A percentile compares a stretch with the other conserved stretches of the same genome.
Evolutionary conservation across 495 filamentous ascomycete genomes (phyloP).

Genomic region (Hypomontagnella monticulosa): DNA sequence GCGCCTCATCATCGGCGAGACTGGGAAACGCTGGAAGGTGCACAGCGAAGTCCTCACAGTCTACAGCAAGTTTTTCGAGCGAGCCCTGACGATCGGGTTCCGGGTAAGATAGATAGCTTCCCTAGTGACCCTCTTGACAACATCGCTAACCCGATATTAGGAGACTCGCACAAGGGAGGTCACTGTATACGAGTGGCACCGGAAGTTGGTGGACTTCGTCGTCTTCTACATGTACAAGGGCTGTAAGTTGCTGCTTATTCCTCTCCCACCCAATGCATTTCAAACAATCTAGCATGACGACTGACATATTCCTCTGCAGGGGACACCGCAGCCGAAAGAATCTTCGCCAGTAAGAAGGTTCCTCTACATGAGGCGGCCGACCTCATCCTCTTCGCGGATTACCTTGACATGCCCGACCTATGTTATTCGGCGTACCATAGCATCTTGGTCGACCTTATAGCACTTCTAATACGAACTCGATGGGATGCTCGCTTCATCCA

Average conservation of each 20-base stretch:
- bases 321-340: neutral
- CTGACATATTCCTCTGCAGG: neutral
- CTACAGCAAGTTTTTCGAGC: too few relatives aligned
- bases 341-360: too few relatives aligned
- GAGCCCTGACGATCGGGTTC: neutral
- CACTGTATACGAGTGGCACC: neutral
- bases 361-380: neutral
- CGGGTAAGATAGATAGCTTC: neutral
- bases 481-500: too few relatives aligned
- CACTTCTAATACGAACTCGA: too few relatives aligned
- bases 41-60: too few relatives aligned
- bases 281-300: neutral
- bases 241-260: conserved; percentile 3
- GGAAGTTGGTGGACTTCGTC: neutral
- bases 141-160: neutral
- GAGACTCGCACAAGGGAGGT: neutral
- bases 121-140: neutral
- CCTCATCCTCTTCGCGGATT: conserved; percentile 4
- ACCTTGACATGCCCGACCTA: conserved; percentile 3
- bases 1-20: too few relatives aligned
- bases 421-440: conserved; percentile 2
- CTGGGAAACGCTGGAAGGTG: too few relatives aligned
- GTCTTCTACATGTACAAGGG: neutral
- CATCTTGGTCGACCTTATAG: too few relatives aligned
- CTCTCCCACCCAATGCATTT: too few relatives aligned